phyloP scores from a whole-genome alignment of 148 eudicot species.

The Tetragonia tetragonoides region DNA sequence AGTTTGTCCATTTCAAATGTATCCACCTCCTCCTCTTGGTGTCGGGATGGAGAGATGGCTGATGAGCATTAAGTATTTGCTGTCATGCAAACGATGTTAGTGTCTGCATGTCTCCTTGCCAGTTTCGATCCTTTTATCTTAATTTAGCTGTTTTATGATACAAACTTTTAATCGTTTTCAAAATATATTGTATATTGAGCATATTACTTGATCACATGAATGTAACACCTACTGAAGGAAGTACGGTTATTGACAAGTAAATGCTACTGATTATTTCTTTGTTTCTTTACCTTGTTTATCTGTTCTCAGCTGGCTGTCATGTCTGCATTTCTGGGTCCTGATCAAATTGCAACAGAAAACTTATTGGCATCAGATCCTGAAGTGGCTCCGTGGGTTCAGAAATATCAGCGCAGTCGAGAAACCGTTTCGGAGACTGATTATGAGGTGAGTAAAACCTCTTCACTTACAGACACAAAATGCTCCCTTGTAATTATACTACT shows the following conservation, averaged over 20 bases:
- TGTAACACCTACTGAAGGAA: background rate
- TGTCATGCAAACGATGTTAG: background rate
- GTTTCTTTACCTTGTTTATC: conserved; percentile 15
- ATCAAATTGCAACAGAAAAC: conserved; percentile 74
- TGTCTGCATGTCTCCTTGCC: background rate
- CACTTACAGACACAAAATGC: background rate
- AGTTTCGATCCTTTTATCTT: background rate
- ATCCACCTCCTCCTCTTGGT: background rate
- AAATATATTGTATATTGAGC: background rate
- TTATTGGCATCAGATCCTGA: conserved; percentile 73
- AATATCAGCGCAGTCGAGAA: conserved; percentile 96
- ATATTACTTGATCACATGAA: background rate
- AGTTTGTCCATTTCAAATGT: background rate
- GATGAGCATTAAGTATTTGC: background rate
- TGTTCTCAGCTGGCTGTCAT: conserved; percentile 75
- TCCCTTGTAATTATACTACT: background rate
- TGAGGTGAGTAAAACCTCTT: conserved; percentile 42
- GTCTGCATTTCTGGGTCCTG: conserved; percentile 98
- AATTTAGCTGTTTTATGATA: too few species aligned
- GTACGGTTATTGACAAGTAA: background rate
- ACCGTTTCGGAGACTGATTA: conserved; percentile 95
- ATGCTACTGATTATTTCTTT: background rate
- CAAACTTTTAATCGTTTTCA: background rate
- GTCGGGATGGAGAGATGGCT: background rate
- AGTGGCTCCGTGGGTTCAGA: conserved; percentile 89